Conservation (phyloP, 805 yeast genomes). For the Hanseniaspora taiwanica region DNA sequence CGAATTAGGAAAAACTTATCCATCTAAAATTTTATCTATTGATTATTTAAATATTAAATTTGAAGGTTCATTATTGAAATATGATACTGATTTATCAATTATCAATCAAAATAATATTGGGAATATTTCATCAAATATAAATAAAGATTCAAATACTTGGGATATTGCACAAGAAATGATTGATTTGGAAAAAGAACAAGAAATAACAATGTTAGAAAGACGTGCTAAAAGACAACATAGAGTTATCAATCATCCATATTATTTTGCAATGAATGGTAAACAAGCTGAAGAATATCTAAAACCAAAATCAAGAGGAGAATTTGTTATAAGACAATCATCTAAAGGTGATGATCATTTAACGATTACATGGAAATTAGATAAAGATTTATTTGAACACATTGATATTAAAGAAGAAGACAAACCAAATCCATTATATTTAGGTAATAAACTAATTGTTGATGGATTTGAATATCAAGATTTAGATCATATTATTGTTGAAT, state of each 20-base stretch:
- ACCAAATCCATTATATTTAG: constrained; percentile 48
- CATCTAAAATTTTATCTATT: constrained; percentile 60
- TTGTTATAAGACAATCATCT: constrained; percentile 90
- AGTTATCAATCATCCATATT: constrained; percentile 83
- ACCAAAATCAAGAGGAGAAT: constrained; percentile 77
- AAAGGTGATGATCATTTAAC: constrained; percentile 80
- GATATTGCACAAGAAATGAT: constrained; percentile 59
- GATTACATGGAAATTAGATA: constrained; percentile 93
- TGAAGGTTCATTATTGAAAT: constrained; percentile 54
- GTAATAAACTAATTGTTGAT: constrained; percentile 52
- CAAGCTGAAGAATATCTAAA: constrained; percentile 94
- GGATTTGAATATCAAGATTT: constrained; percentile 64
- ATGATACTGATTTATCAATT: constrained; percentile 44
- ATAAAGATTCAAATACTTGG: constrained; percentile 60
- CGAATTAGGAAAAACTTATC: constrained; percentile 68
- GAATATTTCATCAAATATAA: constrained; percentile 20
- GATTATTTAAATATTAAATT: constrained; percentile 68
- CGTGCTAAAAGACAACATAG: constrained; percentile 54
- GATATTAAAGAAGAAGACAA: constrained; percentile 68
- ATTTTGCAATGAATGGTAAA: constrained; percentile 63
- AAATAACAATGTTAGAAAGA: constrained; percentile 40
- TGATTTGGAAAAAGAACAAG: constrained; percentile 46
- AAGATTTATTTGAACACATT: constrained; percentile 80
- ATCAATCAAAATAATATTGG: constrained; percentile 10
- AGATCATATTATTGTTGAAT: constrained; percentile 84